Evolutionary conservation across 768 basidiomycete genomes (phyloP).

Genomic region (Termitomyces sp.): DNA sequence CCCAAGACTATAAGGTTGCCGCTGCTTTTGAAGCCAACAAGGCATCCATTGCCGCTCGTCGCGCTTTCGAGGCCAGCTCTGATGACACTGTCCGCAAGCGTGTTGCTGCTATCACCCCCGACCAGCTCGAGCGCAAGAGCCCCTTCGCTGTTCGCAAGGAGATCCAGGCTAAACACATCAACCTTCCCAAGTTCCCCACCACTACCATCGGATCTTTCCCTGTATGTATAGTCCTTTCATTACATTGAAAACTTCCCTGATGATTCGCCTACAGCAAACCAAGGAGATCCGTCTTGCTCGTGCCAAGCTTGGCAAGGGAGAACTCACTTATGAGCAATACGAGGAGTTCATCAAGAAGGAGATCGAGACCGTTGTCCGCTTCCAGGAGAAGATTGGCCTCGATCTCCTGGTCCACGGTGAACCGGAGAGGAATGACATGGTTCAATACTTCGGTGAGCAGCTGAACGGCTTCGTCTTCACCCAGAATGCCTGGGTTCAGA

Average conservation of each 20-base stretch:
- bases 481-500: constrained; percentile 98
- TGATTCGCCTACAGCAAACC: constrained; percentile 66
- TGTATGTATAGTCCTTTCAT: constrained; percentile 35
- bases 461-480: constrained; percentile 96
- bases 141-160: constrained; percentile 85
- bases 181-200: constrained; percentile 96
- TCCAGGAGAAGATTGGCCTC: constrained; percentile 96
- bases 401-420: constrained; percentile 99
- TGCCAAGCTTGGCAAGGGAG: constrained; percentile 90
- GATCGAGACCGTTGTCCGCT: constrained; percentile 86
- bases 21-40: constrained; percentile 86
- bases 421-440: constrained; percentile 99
- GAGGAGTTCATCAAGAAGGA: constrained; percentile 99
- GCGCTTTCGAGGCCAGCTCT: constrained; percentile 89
- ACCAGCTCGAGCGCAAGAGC: constrained; percentile 83
- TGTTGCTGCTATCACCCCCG: constrained; percentile 85
- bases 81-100: constrained; percentile 95
- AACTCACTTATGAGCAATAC: constrained; percentile 83
- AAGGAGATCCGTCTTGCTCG: constrained; percentile 98
- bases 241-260: constrained; percentile 3
- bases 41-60: constrained; percentile 87
- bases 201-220: constrained; percentile 99
- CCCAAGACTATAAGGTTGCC: constrained; percentile 69
- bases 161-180: constrained; percentile 83
- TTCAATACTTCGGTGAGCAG: constrained; percentile 99